A percentile compares a stretch with the other conserved stretches of the same genome.
Evolutionary conservation across 108 stramenopile species (phyloP).

Genomic region (Nitzschia inconspicua): DNA sequence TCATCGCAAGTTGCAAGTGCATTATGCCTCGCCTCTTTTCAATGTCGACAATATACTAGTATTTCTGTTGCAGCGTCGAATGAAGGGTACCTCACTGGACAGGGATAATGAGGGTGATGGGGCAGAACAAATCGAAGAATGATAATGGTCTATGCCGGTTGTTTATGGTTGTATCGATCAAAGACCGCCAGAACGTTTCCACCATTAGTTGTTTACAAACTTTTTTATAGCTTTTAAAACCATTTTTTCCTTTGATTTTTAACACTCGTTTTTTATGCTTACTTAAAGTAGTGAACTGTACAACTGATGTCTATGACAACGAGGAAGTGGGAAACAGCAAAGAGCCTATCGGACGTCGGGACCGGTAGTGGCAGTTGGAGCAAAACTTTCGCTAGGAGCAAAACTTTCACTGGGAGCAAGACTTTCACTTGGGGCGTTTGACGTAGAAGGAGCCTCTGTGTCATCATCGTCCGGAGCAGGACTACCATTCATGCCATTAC

Average conservation of each 20-base stretch:
- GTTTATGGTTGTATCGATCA: too few species aligned
- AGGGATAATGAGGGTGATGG: too few species aligned
- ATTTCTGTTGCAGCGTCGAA: too few species aligned
- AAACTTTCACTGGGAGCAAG: neutral
- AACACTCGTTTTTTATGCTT: too few species aligned
- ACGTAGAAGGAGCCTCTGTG: neutral
- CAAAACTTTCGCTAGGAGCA: neutral
- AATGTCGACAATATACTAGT: conserved; percentile 35
- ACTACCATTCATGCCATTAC: conserved; percentile 1
- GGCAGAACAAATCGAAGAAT: too few species aligned
- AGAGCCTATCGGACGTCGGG: neutral
- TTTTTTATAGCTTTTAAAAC: too few species aligned
- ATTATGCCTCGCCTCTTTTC: conserved; percentile 41
- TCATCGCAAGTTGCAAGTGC: conserved; percentile 26
- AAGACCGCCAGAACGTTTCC: too few species aligned
- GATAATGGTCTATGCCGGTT: too few species aligned
- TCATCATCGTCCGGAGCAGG: neutral
- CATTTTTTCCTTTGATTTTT: too few species aligned
- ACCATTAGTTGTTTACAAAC: too few species aligned
- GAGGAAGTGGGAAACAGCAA: neutral
- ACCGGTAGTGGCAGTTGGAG: neutral
- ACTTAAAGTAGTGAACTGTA: too few species aligned
- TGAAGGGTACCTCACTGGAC: too few species aligned
- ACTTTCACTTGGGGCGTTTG: neutral
- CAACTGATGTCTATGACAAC: neutral